Conservation (phyloP, 176 grass and related monocot genomes). For the Cenchrus americanus region DNA sequence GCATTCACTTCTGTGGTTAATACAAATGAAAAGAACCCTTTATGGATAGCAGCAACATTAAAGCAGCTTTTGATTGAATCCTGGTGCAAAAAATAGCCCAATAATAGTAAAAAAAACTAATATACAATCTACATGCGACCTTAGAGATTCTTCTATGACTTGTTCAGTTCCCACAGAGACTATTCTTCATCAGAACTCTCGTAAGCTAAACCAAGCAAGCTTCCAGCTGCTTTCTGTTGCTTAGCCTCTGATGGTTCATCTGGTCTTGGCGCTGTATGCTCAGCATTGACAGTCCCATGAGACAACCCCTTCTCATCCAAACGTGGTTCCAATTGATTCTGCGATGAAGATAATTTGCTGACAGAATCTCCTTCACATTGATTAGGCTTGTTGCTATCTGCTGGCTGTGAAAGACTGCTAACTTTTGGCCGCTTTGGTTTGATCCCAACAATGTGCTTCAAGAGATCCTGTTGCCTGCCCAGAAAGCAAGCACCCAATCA, state of each 20-base stretch:
- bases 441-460: conserved; percentile 85
- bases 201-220: conserved; percentile 83
- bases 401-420: conserved; percentile 33
- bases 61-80: conserved; percentile 4
- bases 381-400: conserved; percentile 22
- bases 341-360: conserved; percentile 4
- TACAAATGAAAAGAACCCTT: background rate
- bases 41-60: background rate
- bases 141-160: background rate
- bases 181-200: conserved; percentile 80
- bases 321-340: background rate
- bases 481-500: conserved; percentile 3
- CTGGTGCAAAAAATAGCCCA: conserved; percentile 29
- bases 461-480: conserved; percentile 82
- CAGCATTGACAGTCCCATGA: conserved; percentile 10
- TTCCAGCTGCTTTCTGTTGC: conserved; percentile 43
- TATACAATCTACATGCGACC: conserved; percentile 42
- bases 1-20: background rate
- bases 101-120: conserved; percentile 29
- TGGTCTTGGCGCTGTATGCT: conserved; percentile 19
- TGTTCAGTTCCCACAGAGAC: background rate
- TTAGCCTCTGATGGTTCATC: conserved; percentile 29
- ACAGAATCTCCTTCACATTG: conserved; percentile 29
- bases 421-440: conserved; percentile 77
- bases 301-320: conserved; percentile 34